These are phyloP conservation scores for Arachis stenosperma DNA, from an alignment of 306 rosid genomes.

Conservation along the genomic window DNA sequence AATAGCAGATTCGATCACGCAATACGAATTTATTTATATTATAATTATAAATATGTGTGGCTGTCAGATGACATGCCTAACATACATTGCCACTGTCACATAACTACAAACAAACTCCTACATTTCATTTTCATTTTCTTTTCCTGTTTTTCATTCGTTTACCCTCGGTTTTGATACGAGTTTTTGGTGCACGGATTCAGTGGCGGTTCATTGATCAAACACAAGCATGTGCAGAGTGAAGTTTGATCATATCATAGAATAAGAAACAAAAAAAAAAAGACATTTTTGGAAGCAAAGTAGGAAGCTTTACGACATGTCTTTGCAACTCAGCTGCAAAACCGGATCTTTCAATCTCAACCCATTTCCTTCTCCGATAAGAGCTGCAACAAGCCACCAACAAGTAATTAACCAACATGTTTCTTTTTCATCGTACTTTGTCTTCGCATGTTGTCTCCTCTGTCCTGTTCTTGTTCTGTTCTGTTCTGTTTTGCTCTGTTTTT, in stretches of 20 bases:
- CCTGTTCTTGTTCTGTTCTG: background rate
- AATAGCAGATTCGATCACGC: background rate
- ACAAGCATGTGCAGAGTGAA: constrained; percentile 15
- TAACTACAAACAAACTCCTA: background rate
- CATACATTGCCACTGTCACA: constrained; percentile 5
- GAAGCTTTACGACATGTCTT: constrained; percentile 55
- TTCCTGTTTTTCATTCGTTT: background rate
- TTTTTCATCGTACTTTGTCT: background rate
- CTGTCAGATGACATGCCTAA: constrained; percentile 24
- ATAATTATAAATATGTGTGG: constrained; percentile 11
- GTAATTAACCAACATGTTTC: constrained; percentile 42
- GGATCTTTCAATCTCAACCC: constrained; percentile 47
- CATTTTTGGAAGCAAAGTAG: constrained; percentile 8
- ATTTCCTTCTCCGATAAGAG: constrained; percentile 40
- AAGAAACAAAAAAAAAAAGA: constrained; percentile 23
- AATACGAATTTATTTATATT: no score
- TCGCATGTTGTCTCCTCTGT: constrained; percentile 1
- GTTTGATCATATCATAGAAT: background rate
- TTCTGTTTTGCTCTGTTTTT: background rate
- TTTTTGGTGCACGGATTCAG: constrained; percentile 25
- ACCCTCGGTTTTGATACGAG: background rate
- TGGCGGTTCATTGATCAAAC: constrained; percentile 16
- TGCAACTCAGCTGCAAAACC: constrained; percentile 53
- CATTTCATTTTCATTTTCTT: background rate
- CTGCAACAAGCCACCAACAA: constrained; percentile 32